Evolutionary conservation across 176 grass and related monocot genomes (phyloP).

Genomic region (Dactylis glomerata): DNA sequence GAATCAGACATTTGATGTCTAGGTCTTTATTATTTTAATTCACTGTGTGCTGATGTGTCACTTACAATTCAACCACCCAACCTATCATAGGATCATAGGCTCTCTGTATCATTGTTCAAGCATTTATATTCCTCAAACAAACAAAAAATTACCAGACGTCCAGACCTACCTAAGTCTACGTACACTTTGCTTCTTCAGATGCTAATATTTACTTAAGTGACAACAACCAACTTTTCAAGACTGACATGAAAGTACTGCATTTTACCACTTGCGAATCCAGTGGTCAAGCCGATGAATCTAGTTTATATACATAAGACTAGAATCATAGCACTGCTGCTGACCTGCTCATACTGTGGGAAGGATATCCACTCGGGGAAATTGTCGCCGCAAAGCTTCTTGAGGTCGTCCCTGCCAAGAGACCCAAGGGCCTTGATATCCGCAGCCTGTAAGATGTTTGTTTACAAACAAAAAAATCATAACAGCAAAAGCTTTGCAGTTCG

Average conservation of each 20-base stretch:
- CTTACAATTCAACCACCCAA: neutral
- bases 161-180: neutral
- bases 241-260: neutral
- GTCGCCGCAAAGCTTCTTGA: constrained; percentile 89
- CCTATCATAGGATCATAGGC: neutral
- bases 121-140: neutral
- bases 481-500: neutral
- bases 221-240: neutral
- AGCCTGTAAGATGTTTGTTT: constrained; percentile 44
- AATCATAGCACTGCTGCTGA: constrained; percentile 5
- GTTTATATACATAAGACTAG: neutral
- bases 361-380: constrained; percentile 94
- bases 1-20: neutral
- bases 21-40: neutral
- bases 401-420: constrained; percentile 77
- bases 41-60: neutral
- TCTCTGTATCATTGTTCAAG: neutral
- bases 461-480: neutral
- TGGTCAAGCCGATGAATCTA: neutral
- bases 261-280: neutral
- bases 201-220: neutral
- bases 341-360: constrained; percentile 89
- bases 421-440: constrained; percentile 91
- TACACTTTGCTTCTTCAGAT: constrained; percentile 3
- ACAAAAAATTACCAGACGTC: no score